Conservation (phyloP, 306 rosid genomes). For the Rosa persica region DNA sequence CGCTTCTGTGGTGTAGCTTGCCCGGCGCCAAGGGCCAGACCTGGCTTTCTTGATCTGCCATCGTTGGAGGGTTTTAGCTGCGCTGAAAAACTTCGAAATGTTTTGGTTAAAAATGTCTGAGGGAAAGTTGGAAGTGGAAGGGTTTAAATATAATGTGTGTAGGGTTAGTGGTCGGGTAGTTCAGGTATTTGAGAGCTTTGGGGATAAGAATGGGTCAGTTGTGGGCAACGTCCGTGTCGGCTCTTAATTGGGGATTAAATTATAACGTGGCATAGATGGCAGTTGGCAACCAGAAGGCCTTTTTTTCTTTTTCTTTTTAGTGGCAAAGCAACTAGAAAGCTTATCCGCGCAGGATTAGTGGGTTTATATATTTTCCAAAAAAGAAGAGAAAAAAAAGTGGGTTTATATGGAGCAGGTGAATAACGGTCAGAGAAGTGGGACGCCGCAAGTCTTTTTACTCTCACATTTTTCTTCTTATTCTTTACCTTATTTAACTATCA, state of each 20-base stretch:
- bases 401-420: not conserved
- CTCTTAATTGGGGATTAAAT: not conserved
- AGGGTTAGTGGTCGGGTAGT: not conserved
- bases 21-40: constrained; percentile 30
- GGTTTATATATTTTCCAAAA: too few species aligned
- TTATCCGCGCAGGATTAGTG: not conserved
- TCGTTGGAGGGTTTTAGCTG: not conserved
- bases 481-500: not conserved
- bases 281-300: too few species aligned
- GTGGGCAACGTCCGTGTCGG: not conserved
- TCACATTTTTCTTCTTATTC: not conserved
- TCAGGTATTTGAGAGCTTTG: not conserved
- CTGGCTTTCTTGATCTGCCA: constrained; percentile 39
- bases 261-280: not conserved
- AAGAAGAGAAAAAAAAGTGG: too few species aligned
- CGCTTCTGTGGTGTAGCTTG: constrained; percentile 27
- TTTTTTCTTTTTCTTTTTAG: too few species aligned
- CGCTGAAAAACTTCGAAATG: not conserved
- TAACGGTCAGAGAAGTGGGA: not conserved
- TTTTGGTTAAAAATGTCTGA: not conserved
- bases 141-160: constrained; percentile 1
- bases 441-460: not conserved
- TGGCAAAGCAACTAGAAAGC: not conserved
- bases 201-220: not conserved
- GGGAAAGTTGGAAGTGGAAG: not conserved